Conservation (phyloP, 2,329 filamentous ascomycete species). For the Drechmeria coniospora region DNA sequence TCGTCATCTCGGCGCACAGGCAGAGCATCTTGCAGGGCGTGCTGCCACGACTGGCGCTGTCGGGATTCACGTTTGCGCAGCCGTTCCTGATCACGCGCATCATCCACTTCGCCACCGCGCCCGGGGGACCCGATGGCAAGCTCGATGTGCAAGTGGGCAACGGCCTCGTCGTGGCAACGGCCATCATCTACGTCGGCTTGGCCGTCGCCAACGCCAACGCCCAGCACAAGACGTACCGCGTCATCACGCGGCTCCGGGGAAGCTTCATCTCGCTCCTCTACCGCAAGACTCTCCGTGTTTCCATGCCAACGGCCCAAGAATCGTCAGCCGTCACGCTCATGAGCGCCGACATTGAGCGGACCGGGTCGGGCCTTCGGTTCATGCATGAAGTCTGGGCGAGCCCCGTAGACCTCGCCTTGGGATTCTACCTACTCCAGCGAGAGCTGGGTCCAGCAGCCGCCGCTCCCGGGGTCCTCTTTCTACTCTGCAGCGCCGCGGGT, state of each 20-base stretch:
- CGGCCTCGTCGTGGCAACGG: conserved; percentile 24
- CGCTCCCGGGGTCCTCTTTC: neutral
- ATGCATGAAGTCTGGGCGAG: conserved; percentile 24
- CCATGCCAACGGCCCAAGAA: conserved; percentile 15
- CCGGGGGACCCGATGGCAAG: conserved; percentile 9
- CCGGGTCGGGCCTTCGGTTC: conserved; percentile 10
- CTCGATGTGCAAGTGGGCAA: conserved; percentile 14
- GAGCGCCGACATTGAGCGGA: conserved; percentile 26
- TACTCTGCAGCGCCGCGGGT: neutral
- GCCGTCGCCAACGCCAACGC: conserved; percentile 18
- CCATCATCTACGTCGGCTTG: conserved; percentile 25
- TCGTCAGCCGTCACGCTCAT: conserved; percentile 27
- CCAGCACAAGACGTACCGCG: conserved; percentile 19
- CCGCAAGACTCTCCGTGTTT: conserved; percentile 24
- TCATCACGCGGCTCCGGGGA: conserved; percentile 20
- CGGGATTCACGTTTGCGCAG: conserved; percentile 21
- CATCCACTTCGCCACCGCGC: conserved; percentile 13
- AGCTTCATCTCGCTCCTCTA: conserved; percentile 30
- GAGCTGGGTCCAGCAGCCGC: conserved; percentile 13
- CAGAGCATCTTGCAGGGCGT: conserved; percentile 8
- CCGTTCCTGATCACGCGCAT: conserved; percentile 21
- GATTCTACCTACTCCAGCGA: conserved; percentile 18
- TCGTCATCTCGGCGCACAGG: too few species aligned
- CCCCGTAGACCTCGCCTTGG: conserved; percentile 20
- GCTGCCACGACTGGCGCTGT: conserved; percentile 13